phyloP scores from a whole-genome alignment of 2,329 filamentous ascomycete species.

The Elsinoe ampelina region DNA sequence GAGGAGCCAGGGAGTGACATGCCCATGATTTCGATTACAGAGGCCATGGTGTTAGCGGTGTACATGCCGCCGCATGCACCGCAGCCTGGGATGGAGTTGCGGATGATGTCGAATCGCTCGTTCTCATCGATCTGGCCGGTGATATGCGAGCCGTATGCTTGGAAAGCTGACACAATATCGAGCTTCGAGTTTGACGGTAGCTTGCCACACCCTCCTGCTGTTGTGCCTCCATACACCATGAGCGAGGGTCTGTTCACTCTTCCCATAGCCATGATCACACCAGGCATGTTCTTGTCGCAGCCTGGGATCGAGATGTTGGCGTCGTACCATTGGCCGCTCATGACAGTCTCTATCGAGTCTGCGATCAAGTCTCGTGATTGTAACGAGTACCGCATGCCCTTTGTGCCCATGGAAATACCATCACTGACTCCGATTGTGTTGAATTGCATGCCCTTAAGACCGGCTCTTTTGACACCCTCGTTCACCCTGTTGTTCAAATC shows the following conservation, averaged over 20 bases:
- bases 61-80: constrained; percentile 79
- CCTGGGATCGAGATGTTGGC: constrained; percentile 93
- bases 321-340: constrained; percentile 98
- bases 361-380: constrained; percentile 96
- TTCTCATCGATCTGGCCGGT: constrained; percentile 85
- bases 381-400: constrained; percentile 74
- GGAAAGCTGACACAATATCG: constrained; percentile 95
- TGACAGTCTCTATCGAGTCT: constrained; percentile 97
- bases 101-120: constrained; percentile 87
- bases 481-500: constrained; percentile 74
- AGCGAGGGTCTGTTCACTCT: constrained; percentile 86
- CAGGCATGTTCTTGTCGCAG: constrained; percentile 99
- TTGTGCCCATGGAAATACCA: constrained; percentile 96
- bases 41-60: constrained; percentile 46
- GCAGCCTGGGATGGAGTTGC: constrained; percentile 75
- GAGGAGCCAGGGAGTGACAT: constrained; percentile 44
- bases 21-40: constrained; percentile 43
- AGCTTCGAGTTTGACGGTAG: constrained; percentile 61
- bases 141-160: constrained; percentile 93
- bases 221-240: constrained; percentile 97
- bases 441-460: constrained; percentile 90
- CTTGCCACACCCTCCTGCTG: constrained; percentile 77
- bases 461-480: constrained; percentile 60
- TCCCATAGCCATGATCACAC: constrained; percentile 67
- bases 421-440: constrained; percentile 98